Evolutionary conservation across 371 early-diverging fungal genomes (phyloP).

Genomic region (Thermomucor indicae-seudaticae): DNA sequence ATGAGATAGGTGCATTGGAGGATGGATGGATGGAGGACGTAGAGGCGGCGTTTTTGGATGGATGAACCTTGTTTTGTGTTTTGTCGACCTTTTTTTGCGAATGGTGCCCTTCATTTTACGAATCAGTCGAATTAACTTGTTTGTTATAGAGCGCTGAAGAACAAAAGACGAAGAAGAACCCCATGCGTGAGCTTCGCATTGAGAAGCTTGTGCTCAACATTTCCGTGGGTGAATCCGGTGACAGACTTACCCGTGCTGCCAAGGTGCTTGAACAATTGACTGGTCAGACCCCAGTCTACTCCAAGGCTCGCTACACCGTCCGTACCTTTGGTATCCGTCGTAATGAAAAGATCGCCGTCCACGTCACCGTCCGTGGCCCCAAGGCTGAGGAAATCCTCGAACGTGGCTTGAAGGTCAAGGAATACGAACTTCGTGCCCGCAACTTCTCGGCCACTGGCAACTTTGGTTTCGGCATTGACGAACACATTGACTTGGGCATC

Average conservation of each 20-base stretch:
- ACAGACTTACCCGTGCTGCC: slow-evolving; percentile 99
- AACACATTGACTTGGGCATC: slow-evolving; percentile 99
- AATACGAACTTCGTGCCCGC: slow-evolving; percentile 94
- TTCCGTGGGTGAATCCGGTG: slow-evolving; percentile 98
- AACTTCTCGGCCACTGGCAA: slow-evolving; percentile 99
- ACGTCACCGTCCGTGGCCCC: slow-evolving; percentile 98
- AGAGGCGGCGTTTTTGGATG: too few relatives aligned
- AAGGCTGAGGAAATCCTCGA: slow-evolving; percentile 92
- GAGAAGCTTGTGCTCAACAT: slow-evolving; percentile 99
- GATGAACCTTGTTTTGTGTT: too few relatives aligned
- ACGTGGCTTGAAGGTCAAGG: slow-evolving; percentile 99
- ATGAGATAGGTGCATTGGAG: slow-evolving; percentile 4
- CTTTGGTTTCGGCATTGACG: slow-evolving; percentile 99
- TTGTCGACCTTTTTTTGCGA: too few relatives aligned
- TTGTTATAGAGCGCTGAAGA: slow-evolving; percentile 36
- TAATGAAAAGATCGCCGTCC: slow-evolving; percentile 99
- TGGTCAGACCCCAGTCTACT: slow-evolving; percentile 99
- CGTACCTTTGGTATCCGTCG: slow-evolving; percentile 99
- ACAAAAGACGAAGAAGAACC: slow-evolving; percentile 65
- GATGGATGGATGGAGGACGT: slow-evolving; percentile 20
- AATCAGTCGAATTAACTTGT: too few relatives aligned
- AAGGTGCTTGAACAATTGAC: slow-evolving; percentile 99
- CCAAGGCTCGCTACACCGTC: slow-evolving; percentile 99
- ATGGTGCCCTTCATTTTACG: too few relatives aligned
- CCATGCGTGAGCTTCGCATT: slow-evolving; percentile 92